Conservation (phyloP, 2,329 filamentous ascomycete genomes). For the Pseudocercospora macadamiae region DNA sequence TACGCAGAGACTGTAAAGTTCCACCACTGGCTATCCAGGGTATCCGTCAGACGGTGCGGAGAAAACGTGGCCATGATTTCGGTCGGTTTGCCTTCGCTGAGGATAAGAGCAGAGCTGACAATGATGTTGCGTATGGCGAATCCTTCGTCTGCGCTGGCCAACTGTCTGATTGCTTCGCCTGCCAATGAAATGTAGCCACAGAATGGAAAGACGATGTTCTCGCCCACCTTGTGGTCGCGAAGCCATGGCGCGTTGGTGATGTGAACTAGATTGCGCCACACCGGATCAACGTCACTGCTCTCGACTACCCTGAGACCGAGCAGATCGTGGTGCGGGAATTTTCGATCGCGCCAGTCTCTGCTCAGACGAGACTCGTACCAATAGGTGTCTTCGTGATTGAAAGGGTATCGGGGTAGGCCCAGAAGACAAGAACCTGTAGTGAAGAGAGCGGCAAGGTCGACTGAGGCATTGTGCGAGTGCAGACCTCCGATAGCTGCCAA, state of each 20-base stretch:
- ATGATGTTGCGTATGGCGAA: background rate
- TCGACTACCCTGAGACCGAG: background rate
- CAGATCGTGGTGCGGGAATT: slow-evolving; percentile 8
- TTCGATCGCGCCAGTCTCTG: slow-evolving; percentile 5
- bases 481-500: slow-evolving; percentile 1
- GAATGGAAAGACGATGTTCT: slow-evolving; percentile 18
- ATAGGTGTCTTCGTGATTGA: background rate
- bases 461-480: background rate
- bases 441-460: background rate
- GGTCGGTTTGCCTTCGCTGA: background rate
- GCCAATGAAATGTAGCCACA: slow-evolving; percentile 20
- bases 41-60: background rate
- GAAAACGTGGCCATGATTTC: slow-evolving; percentile 7
- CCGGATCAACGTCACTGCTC: background rate
- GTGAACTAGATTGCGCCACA: slow-evolving; percentile 36
- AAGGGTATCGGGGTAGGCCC: slow-evolving; percentile 7
- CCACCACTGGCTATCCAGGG: slow-evolving; percentile 1
- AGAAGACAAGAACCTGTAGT: background rate
- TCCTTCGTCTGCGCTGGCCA: background rate
- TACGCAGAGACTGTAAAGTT: slow-evolving; percentile 12
- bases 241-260: slow-evolving; percentile 37
- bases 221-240: slow-evolving; percentile 30
- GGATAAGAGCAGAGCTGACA: background rate
- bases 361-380: slow-evolving; percentile 6
- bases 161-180: slow-evolving; percentile 15